These are phyloP conservation scores for Picea sitchensis DNA, from an alignment of 75 land plant species.

Conservation along the genomic window DNA sequence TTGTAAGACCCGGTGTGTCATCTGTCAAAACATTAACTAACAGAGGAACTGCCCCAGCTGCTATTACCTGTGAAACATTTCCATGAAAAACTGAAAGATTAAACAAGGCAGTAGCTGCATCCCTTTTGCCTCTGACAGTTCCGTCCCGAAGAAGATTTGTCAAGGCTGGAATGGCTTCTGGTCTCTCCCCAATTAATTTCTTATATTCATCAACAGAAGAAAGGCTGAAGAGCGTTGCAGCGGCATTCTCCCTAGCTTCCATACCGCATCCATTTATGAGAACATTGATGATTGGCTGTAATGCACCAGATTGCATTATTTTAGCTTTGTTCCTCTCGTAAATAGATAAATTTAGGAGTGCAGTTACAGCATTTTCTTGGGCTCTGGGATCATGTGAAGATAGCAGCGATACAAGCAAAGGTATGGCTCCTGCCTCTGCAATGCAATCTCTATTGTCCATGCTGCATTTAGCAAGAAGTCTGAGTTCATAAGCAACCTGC, in stretches of 20 bases:
- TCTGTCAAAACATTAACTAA: constrained; percentile 48
- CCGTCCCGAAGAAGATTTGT: constrained; percentile 44
- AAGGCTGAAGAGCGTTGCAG: constrained; percentile 46
- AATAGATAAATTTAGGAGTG: constrained; percentile 73
- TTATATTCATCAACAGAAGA: constrained; percentile 61
- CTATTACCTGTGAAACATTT: constrained; percentile 39
- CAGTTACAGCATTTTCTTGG: constrained; percentile 80
- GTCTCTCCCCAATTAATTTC: constrained; percentile 39
- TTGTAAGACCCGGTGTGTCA: constrained; percentile 47
- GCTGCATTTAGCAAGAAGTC: constrained; percentile 65
- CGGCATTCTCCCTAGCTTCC: constrained; percentile 46
- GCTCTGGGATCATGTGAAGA: constrained; percentile 36
- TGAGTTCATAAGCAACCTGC: constrained; percentile 62
- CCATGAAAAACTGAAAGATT: constrained; percentile 48
- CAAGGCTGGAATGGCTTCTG: constrained; percentile 50
- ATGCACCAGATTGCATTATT: constrained; percentile 59
- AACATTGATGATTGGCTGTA: constrained; percentile 49
- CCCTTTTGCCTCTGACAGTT: constrained; percentile 49
- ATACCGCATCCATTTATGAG: constrained; percentile 31
- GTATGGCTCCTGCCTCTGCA: too few relatives aligned
- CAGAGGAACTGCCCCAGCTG: constrained; percentile 56
- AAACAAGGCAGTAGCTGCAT: constrained; percentile 71
- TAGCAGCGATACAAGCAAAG: constrained; percentile 4
- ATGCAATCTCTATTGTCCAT: constrained; percentile 57
- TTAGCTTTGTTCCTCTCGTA: constrained; percentile 48